Base-by-base conservation (phyloP, 2,329 filamentous ascomycete genomes). In the Stagonosporopsis rhizophila region DNA sequence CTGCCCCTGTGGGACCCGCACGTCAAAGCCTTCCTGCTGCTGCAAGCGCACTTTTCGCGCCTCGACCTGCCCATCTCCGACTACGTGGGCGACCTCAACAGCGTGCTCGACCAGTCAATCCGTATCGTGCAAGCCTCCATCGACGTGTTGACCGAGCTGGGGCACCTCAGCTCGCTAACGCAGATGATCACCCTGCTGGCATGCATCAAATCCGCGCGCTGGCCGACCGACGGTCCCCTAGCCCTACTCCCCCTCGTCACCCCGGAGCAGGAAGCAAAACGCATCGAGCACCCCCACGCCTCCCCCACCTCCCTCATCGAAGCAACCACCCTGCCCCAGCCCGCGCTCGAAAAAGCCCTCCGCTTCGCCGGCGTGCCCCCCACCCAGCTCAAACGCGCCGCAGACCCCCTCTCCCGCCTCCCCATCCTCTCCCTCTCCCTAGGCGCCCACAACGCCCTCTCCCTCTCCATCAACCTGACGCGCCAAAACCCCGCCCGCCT, bases 1-100 rank as follows among this genome's bases (percentile, higher is more conserved):
- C 80, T 97, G 37, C 94, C 94, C 1, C 90, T 99, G 88, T 99
- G 95, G 95, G 95, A 99, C 79, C 95, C 95, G 0, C 95, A 99
- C 72, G 92, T 98, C 71, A 99, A 99, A 76, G 88, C 95, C 0
- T 98, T 97, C 79, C 80, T 99, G 34, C 83, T 99, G 1, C 83
- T 99, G 0, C 96, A 99, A 77, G 92, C 95, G 0, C 92, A 97
- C 77, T 96, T 99, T 86, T 92, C 90, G 19, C 89, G 94, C 54
- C 89, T 98, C 64, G 88, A 94, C 51, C 86, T 99, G 3, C 96
- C 96, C 3, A 97, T 99, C 55, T 89, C 91, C 0, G 95, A 99
- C 82, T 99, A 99, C 72, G 92, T 99, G 2, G 95, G 95, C 67
- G 95, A 99, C 76, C 91, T 96, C 77, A 89, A 83, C 52, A 86